These are phyloP conservation scores for Heliamphora pulchella DNA, from an alignment of 179 eudicot species.

Conservation along the genomic window DNA sequence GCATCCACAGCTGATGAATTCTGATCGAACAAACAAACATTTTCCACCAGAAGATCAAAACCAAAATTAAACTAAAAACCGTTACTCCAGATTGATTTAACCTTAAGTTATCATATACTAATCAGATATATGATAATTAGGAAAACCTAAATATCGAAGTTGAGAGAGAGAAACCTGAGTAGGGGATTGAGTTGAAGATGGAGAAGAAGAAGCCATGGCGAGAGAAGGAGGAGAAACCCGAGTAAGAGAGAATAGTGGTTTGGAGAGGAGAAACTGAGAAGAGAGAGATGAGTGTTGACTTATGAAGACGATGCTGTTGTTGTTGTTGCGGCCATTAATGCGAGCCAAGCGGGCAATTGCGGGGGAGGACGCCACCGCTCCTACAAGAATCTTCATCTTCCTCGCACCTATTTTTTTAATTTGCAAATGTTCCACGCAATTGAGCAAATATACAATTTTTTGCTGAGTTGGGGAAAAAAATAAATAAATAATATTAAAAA, in stretches of 20 bases:
- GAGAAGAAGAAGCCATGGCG: constrained; percentile 32
- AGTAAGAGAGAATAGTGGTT: neutral
- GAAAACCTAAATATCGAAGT: neutral
- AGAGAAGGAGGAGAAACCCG: constrained; percentile 18
- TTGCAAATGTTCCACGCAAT: too few relatives aligned
- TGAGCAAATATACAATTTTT: neutral
- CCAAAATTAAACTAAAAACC: neutral
- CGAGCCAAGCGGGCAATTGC: constrained; percentile 18
- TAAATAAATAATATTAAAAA: too few relatives aligned
- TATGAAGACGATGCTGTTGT: neutral
- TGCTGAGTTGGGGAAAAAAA: neutral
- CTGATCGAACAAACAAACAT: constrained; percentile 16
- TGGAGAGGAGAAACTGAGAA: neutral
- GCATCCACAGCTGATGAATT: constrained; percentile 28
- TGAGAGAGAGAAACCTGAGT: constrained; percentile 15
- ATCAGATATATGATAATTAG: neutral
- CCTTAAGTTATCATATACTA: too few relatives aligned
- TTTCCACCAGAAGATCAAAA: neutral
- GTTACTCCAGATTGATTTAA: neutral
- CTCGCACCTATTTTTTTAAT: neutral
- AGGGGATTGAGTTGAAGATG: constrained; percentile 26
- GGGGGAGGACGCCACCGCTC: constrained; percentile 10
- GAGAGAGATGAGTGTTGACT: neutral
- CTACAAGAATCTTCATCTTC: constrained; percentile 23
- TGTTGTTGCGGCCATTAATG: neutral